Evolutionary conservation across 139 green algal genomes (phyloP).

Genomic region (Chlamydomonas applanata): DNA sequence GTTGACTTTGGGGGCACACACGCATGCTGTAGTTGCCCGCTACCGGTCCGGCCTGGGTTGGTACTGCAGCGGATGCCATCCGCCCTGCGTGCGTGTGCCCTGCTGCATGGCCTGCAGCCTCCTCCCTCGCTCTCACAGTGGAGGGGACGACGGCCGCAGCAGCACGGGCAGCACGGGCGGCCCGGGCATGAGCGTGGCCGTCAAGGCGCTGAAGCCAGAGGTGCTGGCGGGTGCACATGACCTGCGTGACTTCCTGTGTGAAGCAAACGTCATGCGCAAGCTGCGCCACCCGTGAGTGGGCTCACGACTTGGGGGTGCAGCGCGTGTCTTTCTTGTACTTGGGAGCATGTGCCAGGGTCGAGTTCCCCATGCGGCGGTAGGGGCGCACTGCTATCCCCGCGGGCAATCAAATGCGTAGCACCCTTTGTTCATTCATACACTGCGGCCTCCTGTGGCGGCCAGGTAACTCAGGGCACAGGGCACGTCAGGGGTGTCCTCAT

Average conservation of each 20-base stretch:
- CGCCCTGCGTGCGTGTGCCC: background rate
- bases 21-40: background rate
- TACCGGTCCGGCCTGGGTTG: background rate
- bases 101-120: background rate
- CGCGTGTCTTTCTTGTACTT: too few species aligned
- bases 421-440: too few species aligned
- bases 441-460: too few species aligned
- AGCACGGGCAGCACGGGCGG: background rate
- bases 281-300: conserved; percentile 53
- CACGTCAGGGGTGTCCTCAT: too few species aligned
- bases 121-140: too few species aligned
- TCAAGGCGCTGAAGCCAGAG: conserved; percentile 65
- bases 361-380: too few species aligned
- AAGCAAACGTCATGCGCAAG: conserved; percentile 68
- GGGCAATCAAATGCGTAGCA: too few species aligned
- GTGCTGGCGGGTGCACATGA: conserved; percentile 57
- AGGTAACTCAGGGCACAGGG: too few species aligned
- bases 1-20: too few species aligned
- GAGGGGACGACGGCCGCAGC: background rate
- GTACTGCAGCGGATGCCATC: too few species aligned
- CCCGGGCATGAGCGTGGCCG: conserved; percentile 39
- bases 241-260: conserved; percentile 63
- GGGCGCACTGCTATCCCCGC: too few species aligned
- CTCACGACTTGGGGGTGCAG: background rate
- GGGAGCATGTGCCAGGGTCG: too few species aligned